phyloP scores from a whole-genome alignment of 805 yeast genomes.

The Maudiozyma serrabonitensis region DNA sequence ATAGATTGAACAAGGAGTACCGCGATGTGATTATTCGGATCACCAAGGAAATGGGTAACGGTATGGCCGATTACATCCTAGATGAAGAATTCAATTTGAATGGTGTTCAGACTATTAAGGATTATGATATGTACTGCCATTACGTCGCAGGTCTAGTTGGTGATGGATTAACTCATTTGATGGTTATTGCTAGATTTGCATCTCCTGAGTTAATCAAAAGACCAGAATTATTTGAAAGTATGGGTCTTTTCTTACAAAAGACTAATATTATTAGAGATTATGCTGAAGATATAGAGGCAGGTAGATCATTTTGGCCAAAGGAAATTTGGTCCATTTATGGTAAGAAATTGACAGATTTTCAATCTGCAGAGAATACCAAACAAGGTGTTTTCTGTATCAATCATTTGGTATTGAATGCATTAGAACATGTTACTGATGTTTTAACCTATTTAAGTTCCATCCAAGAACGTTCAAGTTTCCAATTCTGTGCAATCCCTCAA shows the following conservation, averaged over 20 bases:
- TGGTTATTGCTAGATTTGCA: slow-evolving; percentile 67
- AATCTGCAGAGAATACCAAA: slow-evolving; percentile 35
- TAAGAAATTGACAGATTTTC: slow-evolving; percentile 50
- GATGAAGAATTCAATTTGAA: slow-evolving; percentile 68
- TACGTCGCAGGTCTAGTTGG: slow-evolving; percentile 98
- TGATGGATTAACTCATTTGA: slow-evolving; percentile 81
- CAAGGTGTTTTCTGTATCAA: slow-evolving; percentile 69
- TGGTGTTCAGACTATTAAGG: slow-evolving; percentile 71
- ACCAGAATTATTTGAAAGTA: slow-evolving; percentile 58
- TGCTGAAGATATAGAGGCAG: slow-evolving; percentile 83
- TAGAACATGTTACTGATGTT: slow-evolving; percentile 68
- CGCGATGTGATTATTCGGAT: slow-evolving; percentile 72
- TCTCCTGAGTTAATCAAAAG: slow-evolving; percentile 39
- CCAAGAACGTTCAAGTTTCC: slow-evolving; percentile 73
- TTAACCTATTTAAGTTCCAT: slow-evolving; percentile 66
- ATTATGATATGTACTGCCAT: slow-evolving; percentile 87
- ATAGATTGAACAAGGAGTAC: slow-evolving; percentile 61
- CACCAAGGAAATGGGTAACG: slow-evolving; percentile 84
- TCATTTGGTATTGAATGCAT: slow-evolving; percentile 70
- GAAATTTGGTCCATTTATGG: slow-evolving; percentile 87
- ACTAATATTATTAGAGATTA: slow-evolving; percentile 94
- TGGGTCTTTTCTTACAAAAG: slow-evolving; percentile 94
- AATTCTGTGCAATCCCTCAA: slow-evolving; percentile 95
- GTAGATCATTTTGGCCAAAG: slow-evolving; percentile 91
- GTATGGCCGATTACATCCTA: slow-evolving; percentile 89